These are phyloP conservation scores for Knoxdaviesia capensis DNA, from an alignment of 2,329 filamentous ascomycete species.

Conservation along the genomic window DNA sequence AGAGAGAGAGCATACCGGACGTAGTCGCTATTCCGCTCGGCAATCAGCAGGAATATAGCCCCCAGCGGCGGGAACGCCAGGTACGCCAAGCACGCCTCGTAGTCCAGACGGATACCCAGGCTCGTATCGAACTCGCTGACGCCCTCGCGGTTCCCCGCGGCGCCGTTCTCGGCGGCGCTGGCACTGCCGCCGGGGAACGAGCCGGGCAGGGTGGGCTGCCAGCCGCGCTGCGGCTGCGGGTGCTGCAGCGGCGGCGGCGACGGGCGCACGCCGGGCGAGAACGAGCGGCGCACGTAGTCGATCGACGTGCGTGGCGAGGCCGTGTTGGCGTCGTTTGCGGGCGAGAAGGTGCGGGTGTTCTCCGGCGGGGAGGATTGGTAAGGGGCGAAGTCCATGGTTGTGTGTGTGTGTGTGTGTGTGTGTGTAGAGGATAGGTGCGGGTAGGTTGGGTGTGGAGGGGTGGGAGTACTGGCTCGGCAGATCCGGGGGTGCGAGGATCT, in stretches of 20 bases:
- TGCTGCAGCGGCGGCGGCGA: constrained; percentile 32
- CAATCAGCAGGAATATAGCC: constrained; percentile 60
- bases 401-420: background rate
- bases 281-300: constrained; percentile 28
- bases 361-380: constrained; percentile 90
- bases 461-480: background rate
- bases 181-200: constrained; percentile 14
- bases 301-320: constrained; percentile 31
- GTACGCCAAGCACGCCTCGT: constrained; percentile 84
- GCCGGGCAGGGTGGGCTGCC: constrained; percentile 12
- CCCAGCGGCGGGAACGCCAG: constrained; percentile 68
- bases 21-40: constrained; percentile 93
- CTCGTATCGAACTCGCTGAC: constrained; percentile 81
- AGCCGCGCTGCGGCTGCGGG: constrained; percentile 17
- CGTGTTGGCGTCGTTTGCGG: constrained; percentile 24
- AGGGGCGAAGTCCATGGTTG: constrained; percentile 76
- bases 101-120: constrained; percentile 66
- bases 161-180: background rate
- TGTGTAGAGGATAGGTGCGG: background rate
- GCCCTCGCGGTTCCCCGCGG: constrained; percentile 26
- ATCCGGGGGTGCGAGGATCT: too few relatives aligned
- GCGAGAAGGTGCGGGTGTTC: constrained; percentile 60
- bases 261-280: constrained; percentile 20
- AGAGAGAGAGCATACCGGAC: constrained; percentile 42
- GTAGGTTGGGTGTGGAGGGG: background rate